Evolutionary conservation across 495 filamentous ascomycete genomes (phyloP).

Genomic region (Penicillium pancosmium): DNA sequence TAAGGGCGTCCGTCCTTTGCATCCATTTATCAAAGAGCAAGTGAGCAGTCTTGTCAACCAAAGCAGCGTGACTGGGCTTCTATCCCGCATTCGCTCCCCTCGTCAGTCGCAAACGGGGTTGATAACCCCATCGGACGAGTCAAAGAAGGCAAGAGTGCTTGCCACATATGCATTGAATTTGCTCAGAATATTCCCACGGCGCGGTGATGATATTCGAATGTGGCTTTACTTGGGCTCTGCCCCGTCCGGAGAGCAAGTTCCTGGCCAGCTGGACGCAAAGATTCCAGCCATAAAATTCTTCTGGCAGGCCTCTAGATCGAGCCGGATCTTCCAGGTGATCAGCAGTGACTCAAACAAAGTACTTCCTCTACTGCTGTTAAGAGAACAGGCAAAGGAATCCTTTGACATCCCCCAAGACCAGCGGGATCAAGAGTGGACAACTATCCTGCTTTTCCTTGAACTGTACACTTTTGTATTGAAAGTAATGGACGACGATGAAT

Average conservation of each 20-base stretch:
- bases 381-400: slow-evolving; percentile 23
- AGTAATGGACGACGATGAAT: slow-evolving; percentile 86
- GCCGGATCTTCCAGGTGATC: slow-evolving; percentile 67
- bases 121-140: slow-evolving; percentile 32
- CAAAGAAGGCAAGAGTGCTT: slow-evolving; percentile 69
- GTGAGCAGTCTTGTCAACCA: slow-evolving; percentile 67
- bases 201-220: slow-evolving; percentile 91
- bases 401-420: slow-evolving; percentile 27
- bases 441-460: slow-evolving; percentile 88
- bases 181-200: slow-evolving; percentile 79
- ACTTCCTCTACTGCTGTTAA: slow-evolving; percentile 56
- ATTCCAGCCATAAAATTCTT: slow-evolving; percentile 84
- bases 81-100: slow-evolving; percentile 46
- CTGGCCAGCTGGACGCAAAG: slow-evolving; percentile 39
- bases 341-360: slow-evolving; percentile 59
- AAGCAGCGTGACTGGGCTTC: slow-evolving; percentile 61
- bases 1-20: slow-evolving; percentile 41
- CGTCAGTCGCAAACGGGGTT: slow-evolving; percentile 31
- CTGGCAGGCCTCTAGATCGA: slow-evolving; percentile 75
- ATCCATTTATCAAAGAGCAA: slow-evolving; percentile 61
- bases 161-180: slow-evolving; percentile 88
- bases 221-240: slow-evolving; percentile 87
- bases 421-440: slow-evolving; percentile 78
- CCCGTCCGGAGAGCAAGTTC: slow-evolving; percentile 37
- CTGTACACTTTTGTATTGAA: slow-evolving; percentile 90